phyloP scores from a whole-genome alignment of 2,329 filamentous ascomycete genomes.

The Lasiodiplodia sp. region DNA sequence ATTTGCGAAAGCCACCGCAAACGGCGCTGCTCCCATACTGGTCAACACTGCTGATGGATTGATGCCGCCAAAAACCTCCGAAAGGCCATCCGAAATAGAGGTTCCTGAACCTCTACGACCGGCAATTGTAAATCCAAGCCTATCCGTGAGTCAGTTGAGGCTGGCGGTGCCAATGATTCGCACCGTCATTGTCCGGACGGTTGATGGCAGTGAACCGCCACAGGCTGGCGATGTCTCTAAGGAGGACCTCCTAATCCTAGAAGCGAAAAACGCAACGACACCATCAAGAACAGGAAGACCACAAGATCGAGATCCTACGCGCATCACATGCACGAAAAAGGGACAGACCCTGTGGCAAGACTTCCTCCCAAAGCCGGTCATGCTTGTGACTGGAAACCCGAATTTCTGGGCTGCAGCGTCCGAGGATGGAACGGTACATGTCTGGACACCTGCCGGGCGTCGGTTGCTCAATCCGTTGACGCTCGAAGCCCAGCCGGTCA shows the following conservation, averaged over 20 bases:
- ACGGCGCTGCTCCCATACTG: constrained; percentile 77
- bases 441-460: constrained; percentile 91
- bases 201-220: constrained; percentile 69
- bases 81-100: constrained; percentile 69
- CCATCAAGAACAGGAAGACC: constrained; percentile 65
- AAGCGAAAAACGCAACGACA: constrained; percentile 81
- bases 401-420: constrained; percentile 93
- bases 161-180: constrained; percentile 88
- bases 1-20: constrained; percentile 64
- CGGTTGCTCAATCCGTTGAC: constrained; percentile 84
- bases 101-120: constrained; percentile 83
- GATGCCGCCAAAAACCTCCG: constrained; percentile 73
- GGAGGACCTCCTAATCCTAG: constrained; percentile 76
- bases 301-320: constrained; percentile 79
- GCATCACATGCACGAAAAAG: constrained; percentile 81
- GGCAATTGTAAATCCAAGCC: constrained; percentile 81
- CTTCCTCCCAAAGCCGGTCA: constrained; percentile 82
- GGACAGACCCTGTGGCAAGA: constrained; percentile 91
- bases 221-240: constrained; percentile 55
- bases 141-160: constrained; percentile 82
- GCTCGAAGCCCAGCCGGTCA: constrained; percentile 90
- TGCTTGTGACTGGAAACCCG: constrained; percentile 90
- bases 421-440: constrained; percentile 88
- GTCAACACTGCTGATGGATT: constrained; percentile 79
- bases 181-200: constrained; percentile 79